phyloP scores from a whole-genome alignment of 768 basidiomycete genomes.

The Termitomyces eurrhizus region DNA sequence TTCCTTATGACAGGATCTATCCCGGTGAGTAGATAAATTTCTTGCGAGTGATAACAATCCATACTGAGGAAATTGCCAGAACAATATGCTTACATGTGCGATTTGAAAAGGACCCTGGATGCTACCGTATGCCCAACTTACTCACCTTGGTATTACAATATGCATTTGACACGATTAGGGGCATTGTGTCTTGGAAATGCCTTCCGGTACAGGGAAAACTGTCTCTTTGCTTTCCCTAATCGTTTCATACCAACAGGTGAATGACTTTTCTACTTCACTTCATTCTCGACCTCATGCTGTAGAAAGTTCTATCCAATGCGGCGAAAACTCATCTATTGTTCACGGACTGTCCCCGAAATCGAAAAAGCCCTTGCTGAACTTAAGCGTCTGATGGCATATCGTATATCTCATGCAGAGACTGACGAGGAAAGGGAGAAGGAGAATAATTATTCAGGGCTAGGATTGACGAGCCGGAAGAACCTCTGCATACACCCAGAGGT shows the following conservation, averaged over 20 bases:
- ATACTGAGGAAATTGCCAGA: slow-evolving; percentile 42
- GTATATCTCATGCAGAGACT: slow-evolving; percentile 66
- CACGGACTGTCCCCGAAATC: slow-evolving; percentile 98
- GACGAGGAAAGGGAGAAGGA: slow-evolving; percentile 77
- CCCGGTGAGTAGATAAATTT: slow-evolving; percentile 56
- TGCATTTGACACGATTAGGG: slow-evolving; percentile 48
- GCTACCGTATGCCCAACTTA: slow-evolving; percentile 57
- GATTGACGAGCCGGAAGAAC: slow-evolving; percentile 94
- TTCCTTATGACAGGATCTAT: slow-evolving; percentile 94
- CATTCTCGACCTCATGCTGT: slow-evolving; percentile 5
- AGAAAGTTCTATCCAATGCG: slow-evolving; percentile 87
- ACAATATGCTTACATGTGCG: slow-evolving; percentile 99
- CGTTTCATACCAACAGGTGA: slow-evolving; percentile 95
- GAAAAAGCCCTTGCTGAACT: slow-evolving; percentile 96
- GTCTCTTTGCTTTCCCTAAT: slow-evolving; percentile 94
- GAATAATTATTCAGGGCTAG: slow-evolving; percentile 79
- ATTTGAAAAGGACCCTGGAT: slow-evolving; percentile 94
- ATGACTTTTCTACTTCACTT: not conserved
- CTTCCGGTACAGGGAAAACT: slow-evolving; percentile 98
- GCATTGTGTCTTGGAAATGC: slow-evolving; percentile 99
- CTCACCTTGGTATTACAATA: not conserved
- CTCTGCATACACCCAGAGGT: slow-evolving; percentile 95
- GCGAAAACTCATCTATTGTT: slow-evolving; percentile 96
- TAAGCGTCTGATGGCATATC: slow-evolving; percentile 90
- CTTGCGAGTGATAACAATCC: slow-evolving; percentile 1